A percentile compares a stretch with the other conserved stretches of the same genome.
Conservation (phyloP, 108 stramenopile genomes). For the Fragilariopsis cylindrus region DNA sequence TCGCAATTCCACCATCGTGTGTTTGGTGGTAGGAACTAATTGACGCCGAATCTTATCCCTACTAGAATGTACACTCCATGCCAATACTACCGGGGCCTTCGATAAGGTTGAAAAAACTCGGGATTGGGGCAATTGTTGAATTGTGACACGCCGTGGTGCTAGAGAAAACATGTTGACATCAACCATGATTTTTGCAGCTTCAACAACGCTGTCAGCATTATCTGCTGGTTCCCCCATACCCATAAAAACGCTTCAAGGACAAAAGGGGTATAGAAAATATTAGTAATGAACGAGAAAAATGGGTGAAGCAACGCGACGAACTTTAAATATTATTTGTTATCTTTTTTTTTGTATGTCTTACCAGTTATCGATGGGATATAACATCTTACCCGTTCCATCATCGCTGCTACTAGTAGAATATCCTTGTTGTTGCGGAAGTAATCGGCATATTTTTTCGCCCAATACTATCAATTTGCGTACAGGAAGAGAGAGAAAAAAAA, state of each 20-base stretch:
- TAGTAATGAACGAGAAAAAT: too few relatives aligned
- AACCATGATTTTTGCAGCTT: constrained; percentile 52
- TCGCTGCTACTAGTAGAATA: not conserved
- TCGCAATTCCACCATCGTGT: constrained; percentile 72
- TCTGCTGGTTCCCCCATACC: constrained; percentile 87
- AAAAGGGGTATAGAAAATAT: not conserved
- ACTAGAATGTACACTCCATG: constrained; percentile 83
- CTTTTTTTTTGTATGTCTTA: not conserved
- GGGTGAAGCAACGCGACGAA: too few relatives aligned
- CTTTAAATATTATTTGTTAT: too few relatives aligned
- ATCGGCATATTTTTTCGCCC: constrained; percentile 60
- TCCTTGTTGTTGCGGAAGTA: constrained; percentile 4
- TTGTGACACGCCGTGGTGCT: constrained; percentile 60
- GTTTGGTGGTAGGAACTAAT: constrained; percentile 79
- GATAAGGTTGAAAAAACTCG: constrained; percentile 44
- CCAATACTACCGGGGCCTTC: constrained; percentile 51
- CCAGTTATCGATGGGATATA: constrained; percentile 56
- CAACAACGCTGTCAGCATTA: constrained; percentile 55
- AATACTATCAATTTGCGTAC: constrained; percentile 23
- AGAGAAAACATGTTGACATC: constrained; percentile 51
- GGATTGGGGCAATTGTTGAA: constrained; percentile 88
- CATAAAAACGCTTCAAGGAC: constrained; percentile 71
- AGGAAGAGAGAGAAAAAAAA: too few relatives aligned
- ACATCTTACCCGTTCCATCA: constrained; percentile 1
- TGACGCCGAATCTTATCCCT: constrained; percentile 63